A percentile compares a stretch with the other conserved stretches of the same genome.
Evolutionary conservation across 805 yeast genomes (phyloP).

Genomic region (Myxozyma neglecta): DNA sequence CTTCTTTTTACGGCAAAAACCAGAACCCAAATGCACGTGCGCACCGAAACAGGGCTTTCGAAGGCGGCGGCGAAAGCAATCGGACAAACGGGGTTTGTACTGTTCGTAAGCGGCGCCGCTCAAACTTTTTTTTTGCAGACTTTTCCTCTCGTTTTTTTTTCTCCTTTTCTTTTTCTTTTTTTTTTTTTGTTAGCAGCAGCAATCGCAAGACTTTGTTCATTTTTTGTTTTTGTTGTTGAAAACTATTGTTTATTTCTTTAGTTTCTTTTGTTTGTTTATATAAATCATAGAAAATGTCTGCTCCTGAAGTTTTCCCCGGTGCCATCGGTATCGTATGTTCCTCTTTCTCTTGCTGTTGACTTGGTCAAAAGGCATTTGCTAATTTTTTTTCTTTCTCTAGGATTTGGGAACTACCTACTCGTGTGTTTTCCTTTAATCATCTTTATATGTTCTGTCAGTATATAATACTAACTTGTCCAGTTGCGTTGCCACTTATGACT

Average conservation of each 20-base stretch:
- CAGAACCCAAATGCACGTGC: no score
- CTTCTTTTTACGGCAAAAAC: no score
- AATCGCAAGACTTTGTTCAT: background rate
- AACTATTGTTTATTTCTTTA: background rate
- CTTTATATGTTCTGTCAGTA: background rate
- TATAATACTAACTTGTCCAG: constrained; percentile 8
- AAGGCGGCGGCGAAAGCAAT: background rate
- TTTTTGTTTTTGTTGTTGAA: background rate
- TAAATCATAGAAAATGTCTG: constrained; percentile 19
- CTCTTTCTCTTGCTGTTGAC: background rate
- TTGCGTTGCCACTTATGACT: constrained; percentile 92
- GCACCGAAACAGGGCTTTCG: no score
- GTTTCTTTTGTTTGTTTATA: background rate
- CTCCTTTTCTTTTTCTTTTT: background rate
- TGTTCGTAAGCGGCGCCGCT: background rate
- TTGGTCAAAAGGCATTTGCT: background rate
- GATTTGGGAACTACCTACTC: constrained; percentile 38
- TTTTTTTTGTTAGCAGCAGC: background rate
- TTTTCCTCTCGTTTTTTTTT: constrained; percentile 1
- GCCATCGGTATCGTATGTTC: constrained; percentile 85
- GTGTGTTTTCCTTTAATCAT: constrained; percentile 14
- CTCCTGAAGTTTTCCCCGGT: constrained; percentile 99
- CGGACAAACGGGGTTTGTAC: background rate
- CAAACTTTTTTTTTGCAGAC: background rate
- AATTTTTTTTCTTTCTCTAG: background rate